Conservation (phyloP, 2,329 filamentous ascomycete species). For the Xylaria polymorpha region DNA sequence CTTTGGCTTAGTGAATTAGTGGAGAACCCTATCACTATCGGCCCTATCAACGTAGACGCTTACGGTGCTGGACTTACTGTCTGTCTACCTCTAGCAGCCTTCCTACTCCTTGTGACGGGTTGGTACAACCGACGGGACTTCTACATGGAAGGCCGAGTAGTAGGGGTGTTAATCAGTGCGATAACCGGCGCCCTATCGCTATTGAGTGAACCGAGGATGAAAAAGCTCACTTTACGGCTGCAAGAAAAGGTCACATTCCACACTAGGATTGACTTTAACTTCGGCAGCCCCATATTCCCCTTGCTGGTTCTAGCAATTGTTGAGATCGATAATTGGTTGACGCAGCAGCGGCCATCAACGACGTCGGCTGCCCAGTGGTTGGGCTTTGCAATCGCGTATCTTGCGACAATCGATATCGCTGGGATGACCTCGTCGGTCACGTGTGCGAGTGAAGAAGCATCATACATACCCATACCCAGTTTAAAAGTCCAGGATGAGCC, state of each 20-base stretch:
- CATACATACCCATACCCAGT: constrained; percentile 30
- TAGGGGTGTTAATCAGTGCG: constrained; percentile 30
- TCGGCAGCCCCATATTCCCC: constrained; percentile 32
- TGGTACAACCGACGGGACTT: constrained; percentile 40
- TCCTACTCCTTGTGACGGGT: constrained; percentile 33
- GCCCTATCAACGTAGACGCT: constrained; percentile 26
- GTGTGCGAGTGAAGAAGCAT: background rate
- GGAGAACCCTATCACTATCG: constrained; percentile 25
- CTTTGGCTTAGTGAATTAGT: constrained; percentile 35
- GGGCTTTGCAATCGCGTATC: constrained; percentile 34
- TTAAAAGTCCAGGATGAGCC: constrained; percentile 25
- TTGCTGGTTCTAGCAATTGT: constrained; percentile 34
- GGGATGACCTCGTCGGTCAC: constrained; percentile 13
- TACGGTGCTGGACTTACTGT: constrained; percentile 31
- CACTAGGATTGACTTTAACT: constrained; percentile 16
- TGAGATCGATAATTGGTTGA: constrained; percentile 37
- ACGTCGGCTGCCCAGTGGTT: constrained; percentile 37
- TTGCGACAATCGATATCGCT: constrained; percentile 30
- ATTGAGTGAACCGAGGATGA: constrained; percentile 33
- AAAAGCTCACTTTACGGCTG: constrained; percentile 26
- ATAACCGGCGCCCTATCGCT: constrained; percentile 33
- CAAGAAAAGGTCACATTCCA: constrained; percentile 24
- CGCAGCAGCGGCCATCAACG: constrained; percentile 35
- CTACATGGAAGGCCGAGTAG: constrained; percentile 27
- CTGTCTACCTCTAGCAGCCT: constrained; percentile 31